Base-by-base conservation (phyloP, 75 land plant species). In the Adiantum capillusveneris region DNA sequence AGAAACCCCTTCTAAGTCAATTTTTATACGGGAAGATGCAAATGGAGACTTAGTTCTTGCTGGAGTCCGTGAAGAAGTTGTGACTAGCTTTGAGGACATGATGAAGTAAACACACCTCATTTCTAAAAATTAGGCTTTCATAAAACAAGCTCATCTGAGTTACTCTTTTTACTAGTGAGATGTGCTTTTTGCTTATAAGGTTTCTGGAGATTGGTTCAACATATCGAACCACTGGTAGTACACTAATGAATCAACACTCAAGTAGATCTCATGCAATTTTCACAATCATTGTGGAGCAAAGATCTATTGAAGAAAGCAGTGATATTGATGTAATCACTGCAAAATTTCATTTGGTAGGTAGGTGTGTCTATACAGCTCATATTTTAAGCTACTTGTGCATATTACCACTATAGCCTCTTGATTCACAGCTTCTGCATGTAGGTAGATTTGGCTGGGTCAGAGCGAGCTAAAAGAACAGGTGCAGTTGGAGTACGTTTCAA, bases 391-490 rank as follows among this genome's bases (percentile, higher is more conserved):
- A n/a, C n/a, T n/a, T n/a, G n/a, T n/a, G n/a, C n/a, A n/a, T n/a
- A n/a, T n/a, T n/a, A n/a, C n/a, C n/a, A n/a, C n/a, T n/a, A n/a
- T n/a, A n/a, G n/a, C n/a, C n/a, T n/a, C n/a, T n/a, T n/a, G n/a
- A n/a, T n/a, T n/a, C n/a, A n/a, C n/a, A n/a, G n/a, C n/a, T n/a
- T 7, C 18, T 39, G 19, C n/a, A 19, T 31, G 26, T 37, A 72
- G 75, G 75, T 72, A 36, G 75, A 72, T 46, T 72, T 72, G 58
- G 75, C 75, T 46, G 75, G 75, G 13, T 72, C 75, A 11, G 75
- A 72, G 44, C 31, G 75, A 45, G 75, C 75, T 11, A 72, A 72
- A 53, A 51, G 75, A 49, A 72, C 75, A 48, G 75, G 75, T 17
- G 75, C 75, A 43, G 75, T 72, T 28, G 75, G 75, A 29, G 37